Conservation (phyloP, 257 asterid genomes). For the Primulina huaijiensis region DNA sequence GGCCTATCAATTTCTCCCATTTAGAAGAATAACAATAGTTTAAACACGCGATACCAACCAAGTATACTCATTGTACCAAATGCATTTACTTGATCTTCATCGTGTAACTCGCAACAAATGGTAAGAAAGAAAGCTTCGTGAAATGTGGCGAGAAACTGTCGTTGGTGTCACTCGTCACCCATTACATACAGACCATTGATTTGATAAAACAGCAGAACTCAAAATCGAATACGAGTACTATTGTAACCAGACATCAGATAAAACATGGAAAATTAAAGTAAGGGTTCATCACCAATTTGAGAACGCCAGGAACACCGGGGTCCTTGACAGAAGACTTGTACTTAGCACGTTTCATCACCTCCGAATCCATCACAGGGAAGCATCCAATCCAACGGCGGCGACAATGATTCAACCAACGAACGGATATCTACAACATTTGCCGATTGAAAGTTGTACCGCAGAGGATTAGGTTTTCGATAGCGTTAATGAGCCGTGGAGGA, state of each 20-base stretch:
- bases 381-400: not conserved
- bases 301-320: conserved; percentile 72
- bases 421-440: not conserved
- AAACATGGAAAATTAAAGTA: conserved; percentile 6
- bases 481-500: not conserved
- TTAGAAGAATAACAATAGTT: no score
- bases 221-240: not conserved
- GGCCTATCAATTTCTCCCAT: not conserved
- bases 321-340: conserved; percentile 68
- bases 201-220: not conserved
- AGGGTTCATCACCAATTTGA: conserved; percentile 57
- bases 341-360: conserved; percentile 70
- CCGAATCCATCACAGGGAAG: conserved; percentile 57
- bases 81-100: not conserved
- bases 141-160: not conserved
- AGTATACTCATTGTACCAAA: not conserved
- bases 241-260: conserved; percentile 3
- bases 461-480: not conserved
- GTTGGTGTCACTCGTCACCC: not conserved
- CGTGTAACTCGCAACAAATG: not conserved
- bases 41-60: not conserved
- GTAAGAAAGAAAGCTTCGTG: not conserved
- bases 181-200: not conserved
- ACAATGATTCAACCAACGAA: not conserved
- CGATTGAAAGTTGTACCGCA: no score